Conservation (phyloP, 148 eudicot species). For the Rhododendron simsii region DNA sequence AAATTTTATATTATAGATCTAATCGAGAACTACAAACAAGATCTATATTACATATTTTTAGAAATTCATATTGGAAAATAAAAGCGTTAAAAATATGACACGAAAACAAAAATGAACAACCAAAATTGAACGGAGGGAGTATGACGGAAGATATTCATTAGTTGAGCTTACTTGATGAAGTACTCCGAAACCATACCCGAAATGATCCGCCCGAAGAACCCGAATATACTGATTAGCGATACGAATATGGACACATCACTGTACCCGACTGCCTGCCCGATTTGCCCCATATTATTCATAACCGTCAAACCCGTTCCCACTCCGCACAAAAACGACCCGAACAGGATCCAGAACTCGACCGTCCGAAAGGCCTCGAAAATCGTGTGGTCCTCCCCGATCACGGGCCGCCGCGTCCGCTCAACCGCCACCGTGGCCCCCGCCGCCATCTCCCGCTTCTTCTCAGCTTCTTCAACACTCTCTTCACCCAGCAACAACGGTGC, state of each 20-base stretch:
- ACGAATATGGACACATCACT: conserved; percentile 69
- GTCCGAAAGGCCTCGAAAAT: conserved; percentile 61
- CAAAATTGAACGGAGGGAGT: too few species aligned
- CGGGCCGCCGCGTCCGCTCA: conserved; percentile 32
- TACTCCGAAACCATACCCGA: conserved; percentile 81
- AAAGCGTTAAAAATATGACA: too few species aligned
- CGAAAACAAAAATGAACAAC: too few species aligned
- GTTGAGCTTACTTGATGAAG: conserved; percentile 71
- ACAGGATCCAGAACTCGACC: conserved; percentile 82
- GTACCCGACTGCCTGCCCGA: conserved; percentile 86
- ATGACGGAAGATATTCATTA: too few species aligned
- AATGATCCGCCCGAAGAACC: conserved; percentile 82
- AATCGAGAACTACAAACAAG: too few species aligned
- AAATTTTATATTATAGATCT: too few species aligned
- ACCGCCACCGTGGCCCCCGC: not conserved
- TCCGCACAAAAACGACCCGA: conserved; percentile 76
- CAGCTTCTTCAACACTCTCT: conserved; percentile 7
- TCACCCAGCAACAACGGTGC: conserved; percentile 39
- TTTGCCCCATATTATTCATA: conserved; percentile 91
- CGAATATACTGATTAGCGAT: conserved; percentile 78
- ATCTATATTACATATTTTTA: too few species aligned
- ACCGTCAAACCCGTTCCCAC: conserved; percentile 86
- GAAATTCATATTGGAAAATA: too few species aligned
- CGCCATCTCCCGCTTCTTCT: too few species aligned
- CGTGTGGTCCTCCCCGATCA: conserved; percentile 87